Evolutionary conservation across 129 eudicot genomes (phyloP).

Genomic region (Sambucus nigra): DNA sequence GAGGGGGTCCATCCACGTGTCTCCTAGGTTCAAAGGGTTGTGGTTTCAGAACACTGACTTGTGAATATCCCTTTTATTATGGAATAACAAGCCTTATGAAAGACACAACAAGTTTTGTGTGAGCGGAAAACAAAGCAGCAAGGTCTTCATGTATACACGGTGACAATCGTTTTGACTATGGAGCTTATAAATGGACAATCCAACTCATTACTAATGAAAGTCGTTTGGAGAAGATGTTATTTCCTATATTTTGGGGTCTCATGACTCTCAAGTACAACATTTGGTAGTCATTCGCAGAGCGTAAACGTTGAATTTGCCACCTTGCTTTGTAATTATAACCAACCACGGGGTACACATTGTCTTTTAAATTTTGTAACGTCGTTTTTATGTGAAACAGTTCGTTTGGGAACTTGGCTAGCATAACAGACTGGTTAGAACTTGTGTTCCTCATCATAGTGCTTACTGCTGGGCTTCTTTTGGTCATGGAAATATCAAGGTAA

Average conservation of each 20-base stretch:
- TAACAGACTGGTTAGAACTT: constrained; percentile 87
- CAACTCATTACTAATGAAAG: constrained; percentile 76
- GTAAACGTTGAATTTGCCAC: too few species aligned
- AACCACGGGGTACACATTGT: background rate
- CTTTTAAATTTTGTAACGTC: background rate
- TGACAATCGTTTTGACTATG: constrained; percentile 48
- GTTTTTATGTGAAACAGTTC: constrained; percentile 34
- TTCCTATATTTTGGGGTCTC: constrained; percentile 97
- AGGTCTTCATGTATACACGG: constrained; percentile 55
- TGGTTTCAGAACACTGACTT: constrained; percentile 34
- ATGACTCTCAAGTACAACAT: constrained; percentile 78
- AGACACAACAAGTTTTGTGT: constrained; percentile 32
- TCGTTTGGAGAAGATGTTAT: constrained; percentile 80
- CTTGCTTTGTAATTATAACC: too few species aligned
- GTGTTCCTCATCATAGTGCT: constrained; percentile 79
- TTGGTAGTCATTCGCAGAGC: background rate
- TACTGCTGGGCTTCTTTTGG: constrained; percentile 83
- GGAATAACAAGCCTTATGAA: constrained; percentile 33
- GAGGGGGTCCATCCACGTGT: too few species aligned
- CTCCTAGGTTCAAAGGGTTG: constrained; percentile 29
- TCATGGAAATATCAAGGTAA: constrained; percentile 95
- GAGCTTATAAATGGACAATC: constrained; percentile 87
- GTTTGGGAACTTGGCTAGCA: constrained; percentile 92
- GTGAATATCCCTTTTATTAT: constrained; percentile 60
- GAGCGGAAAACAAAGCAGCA: constrained; percentile 60